These are phyloP conservation scores for Silybum marianum DNA, from an alignment of 129 eudicot genomes.

Conservation along the genomic window DNA sequence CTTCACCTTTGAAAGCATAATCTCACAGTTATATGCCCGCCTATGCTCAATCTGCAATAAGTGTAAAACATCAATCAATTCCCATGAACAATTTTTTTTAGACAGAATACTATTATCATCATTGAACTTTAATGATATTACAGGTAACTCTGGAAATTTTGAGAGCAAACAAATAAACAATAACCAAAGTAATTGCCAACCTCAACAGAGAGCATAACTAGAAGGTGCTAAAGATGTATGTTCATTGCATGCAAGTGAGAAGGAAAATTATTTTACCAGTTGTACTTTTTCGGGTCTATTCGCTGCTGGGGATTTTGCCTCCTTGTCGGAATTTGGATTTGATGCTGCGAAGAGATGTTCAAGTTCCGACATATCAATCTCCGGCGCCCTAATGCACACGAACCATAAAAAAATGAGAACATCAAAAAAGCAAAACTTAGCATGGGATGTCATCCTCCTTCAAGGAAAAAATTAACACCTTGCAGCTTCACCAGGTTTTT, in stretches of 20 bases:
- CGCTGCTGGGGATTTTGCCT: slow-evolving; percentile 45
- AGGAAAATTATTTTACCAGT: slow-evolving; percentile 54
- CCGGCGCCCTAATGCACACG: slow-evolving; percentile 65
- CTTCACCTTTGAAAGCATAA: slow-evolving; percentile 97
- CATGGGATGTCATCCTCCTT: slow-evolving; percentile 16
- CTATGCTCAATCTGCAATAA: slow-evolving; percentile 78
- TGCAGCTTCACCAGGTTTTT: slow-evolving; percentile 68
- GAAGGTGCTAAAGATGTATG: neutral
- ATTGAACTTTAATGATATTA: slow-evolving; percentile 6
- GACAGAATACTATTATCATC: slow-evolving; percentile 9
- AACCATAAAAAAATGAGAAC: slow-evolving; percentile 10
- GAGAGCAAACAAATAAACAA: neutral
- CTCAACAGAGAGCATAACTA: neutral
- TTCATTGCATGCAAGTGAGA: slow-evolving; percentile 22
- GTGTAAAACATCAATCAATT: slow-evolving; percentile 19
- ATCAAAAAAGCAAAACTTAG: slow-evolving; percentile 4
- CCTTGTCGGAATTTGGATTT: slow-evolving; percentile 51
- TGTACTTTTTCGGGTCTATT: slow-evolving; percentile 75
- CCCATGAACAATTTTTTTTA: neutral
- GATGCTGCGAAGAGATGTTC: slow-evolving; percentile 82
- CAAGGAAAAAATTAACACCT: slow-evolving; percentile 48
- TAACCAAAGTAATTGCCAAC: neutral
- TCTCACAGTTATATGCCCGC: slow-evolving; percentile 93
- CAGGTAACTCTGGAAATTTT: neutral
- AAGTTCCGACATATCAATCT: slow-evolving; percentile 89